phyloP scores from a whole-genome alignment of 805 yeast genomes.

The Martiniozyma abietophila region DNA sequence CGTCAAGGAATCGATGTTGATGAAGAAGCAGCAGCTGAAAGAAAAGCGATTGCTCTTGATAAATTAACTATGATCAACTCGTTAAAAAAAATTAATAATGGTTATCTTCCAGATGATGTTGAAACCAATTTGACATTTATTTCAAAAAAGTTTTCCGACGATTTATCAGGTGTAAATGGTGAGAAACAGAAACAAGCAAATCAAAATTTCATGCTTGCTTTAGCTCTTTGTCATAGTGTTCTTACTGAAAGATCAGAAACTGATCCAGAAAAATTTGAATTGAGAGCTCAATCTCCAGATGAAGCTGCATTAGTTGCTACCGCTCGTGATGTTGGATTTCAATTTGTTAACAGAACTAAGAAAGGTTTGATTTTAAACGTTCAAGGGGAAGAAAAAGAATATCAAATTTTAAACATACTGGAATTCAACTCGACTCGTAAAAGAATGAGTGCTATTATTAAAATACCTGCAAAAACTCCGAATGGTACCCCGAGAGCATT shows the following conservation, averaged over 20 bases:
- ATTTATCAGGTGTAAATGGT: slow-evolving; percentile 44
- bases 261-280: slow-evolving; percentile 43
- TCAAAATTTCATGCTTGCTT: slow-evolving; percentile 68
- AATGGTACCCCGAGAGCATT: slow-evolving; percentile 49
- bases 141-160: slow-evolving; percentile 57
- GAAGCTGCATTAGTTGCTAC: slow-evolving; percentile 81
- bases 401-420: slow-evolving; percentile 58
- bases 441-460: slow-evolving; percentile 78
- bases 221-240: slow-evolving; percentile 75
- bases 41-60: slow-evolving; percentile 46
- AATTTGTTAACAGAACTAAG: slow-evolving; percentile 57
- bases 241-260: slow-evolving; percentile 57
- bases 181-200: slow-evolving; percentile 44
- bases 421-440: slow-evolving; percentile 81
- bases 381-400: slow-evolving; percentile 64
- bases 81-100: slow-evolving; percentile 29
- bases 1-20: slow-evolving; percentile 72
- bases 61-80: slow-evolving; percentile 47
- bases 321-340: slow-evolving; percentile 69
- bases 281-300: slow-evolving; percentile 80
- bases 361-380: slow-evolving; percentile 57
- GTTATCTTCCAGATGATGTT: slow-evolving; percentile 28
- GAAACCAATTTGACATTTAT: slow-evolving; percentile 57
- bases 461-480: slow-evolving; percentile 43
- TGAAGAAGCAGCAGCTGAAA: slow-evolving; percentile 29